These are phyloP conservation scores for Rhodocollybia butyracea DNA, from an alignment of 768 basidiomycete species.

Conservation along the genomic window DNA sequence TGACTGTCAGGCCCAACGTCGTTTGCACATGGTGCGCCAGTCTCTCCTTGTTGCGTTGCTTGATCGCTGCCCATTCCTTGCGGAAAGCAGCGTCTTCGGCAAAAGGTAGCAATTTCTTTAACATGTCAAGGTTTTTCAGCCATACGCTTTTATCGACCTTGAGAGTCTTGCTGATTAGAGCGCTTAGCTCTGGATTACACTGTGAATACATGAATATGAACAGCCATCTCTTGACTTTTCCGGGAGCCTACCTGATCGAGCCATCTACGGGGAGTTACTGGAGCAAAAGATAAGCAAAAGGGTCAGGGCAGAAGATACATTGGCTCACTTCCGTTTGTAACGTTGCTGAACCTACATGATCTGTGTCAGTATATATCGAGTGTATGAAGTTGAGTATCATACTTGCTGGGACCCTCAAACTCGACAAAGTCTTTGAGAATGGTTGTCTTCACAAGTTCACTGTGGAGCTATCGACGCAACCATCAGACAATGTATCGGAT, in stretches of 20 bases:
- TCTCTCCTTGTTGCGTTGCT: slow-evolving; percentile 88
- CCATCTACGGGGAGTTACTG: slow-evolving; percentile 92
- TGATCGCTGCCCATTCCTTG: slow-evolving; percentile 78
- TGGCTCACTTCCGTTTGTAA: slow-evolving; percentile 85
- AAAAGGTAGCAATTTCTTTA: slow-evolving; percentile 73
- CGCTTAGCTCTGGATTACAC: slow-evolving; percentile 88
- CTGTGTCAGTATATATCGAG: neutral
- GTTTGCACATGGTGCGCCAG: slow-evolving; percentile 73
- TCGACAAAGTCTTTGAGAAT: slow-evolving; percentile 93
- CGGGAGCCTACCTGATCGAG: slow-evolving; percentile 60
- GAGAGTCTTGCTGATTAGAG: slow-evolving; percentile 82
- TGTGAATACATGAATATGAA: slow-evolving; percentile 31
- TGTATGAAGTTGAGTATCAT: slow-evolving; percentile 26
- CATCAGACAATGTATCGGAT: neutral
- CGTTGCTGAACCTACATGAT: slow-evolving; percentile 66
- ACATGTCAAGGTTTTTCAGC: slow-evolving; percentile 79
- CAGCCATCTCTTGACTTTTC: too few species aligned
- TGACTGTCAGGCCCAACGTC: slow-evolving; percentile 67
- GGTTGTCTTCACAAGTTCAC: slow-evolving; percentile 79
- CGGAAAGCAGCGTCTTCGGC: slow-evolving; percentile 75
- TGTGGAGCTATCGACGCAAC: slow-evolving; percentile 59
- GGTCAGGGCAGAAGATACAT: neutral
- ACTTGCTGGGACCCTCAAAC: slow-evolving; percentile 84
- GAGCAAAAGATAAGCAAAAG: neutral
- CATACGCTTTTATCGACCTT: slow-evolving; percentile 71